Conservation (phyloP, 1,284 basidiomycete species). For the Prillingera fragicola region DNA sequence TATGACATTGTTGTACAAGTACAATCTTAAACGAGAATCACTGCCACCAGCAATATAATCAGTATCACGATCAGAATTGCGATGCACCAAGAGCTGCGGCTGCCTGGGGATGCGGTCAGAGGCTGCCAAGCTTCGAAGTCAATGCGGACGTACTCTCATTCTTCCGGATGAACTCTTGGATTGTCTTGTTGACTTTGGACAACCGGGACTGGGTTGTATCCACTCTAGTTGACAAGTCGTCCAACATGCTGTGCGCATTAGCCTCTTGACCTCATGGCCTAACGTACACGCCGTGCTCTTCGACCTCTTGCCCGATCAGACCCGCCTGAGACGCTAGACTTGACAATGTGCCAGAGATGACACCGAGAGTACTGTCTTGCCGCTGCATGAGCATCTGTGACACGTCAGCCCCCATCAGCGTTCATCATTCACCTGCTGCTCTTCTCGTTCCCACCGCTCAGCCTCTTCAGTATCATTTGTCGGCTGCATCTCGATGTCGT, state of each 20-base stretch:
- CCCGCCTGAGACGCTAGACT: conserved; percentile 81
- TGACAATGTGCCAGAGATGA: conserved; percentile 73
- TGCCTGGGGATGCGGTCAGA: conserved; percentile 50
- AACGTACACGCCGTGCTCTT: conserved; percentile 76
- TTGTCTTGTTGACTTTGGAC: conserved; percentile 60
- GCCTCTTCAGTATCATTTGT: conserved; percentile 57
- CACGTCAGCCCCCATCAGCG: not conserved
- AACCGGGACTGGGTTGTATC: conserved; percentile 69
- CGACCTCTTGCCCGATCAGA: conserved; percentile 81
- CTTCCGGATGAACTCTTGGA: conserved; percentile 73
- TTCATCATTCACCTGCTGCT: conserved; percentile 60
- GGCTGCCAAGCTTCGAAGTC: not conserved
- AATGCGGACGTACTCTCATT: conserved; percentile 65
- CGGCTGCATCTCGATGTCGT: conserved; percentile 11
- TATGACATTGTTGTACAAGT: conserved; percentile 2
- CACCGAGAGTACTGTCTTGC: conserved; percentile 78
- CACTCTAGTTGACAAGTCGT: conserved; percentile 69
- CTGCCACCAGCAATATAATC: conserved; percentile 52
- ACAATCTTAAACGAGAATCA: conserved; percentile 50
- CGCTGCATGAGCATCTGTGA: conserved; percentile 70
- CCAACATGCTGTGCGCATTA: conserved; percentile 61
- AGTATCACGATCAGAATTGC: conserved; percentile 55
- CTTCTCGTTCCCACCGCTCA: conserved; percentile 65
- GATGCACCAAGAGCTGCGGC: conserved; percentile 67
- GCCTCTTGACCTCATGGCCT: not conserved